A percentile compares a stretch with the other conserved stretches of the same genome.
Evolutionary conservation across 2,329 filamentous ascomycete genomes (phyloP).

Genomic region (Diaporthe ampelina): DNA sequence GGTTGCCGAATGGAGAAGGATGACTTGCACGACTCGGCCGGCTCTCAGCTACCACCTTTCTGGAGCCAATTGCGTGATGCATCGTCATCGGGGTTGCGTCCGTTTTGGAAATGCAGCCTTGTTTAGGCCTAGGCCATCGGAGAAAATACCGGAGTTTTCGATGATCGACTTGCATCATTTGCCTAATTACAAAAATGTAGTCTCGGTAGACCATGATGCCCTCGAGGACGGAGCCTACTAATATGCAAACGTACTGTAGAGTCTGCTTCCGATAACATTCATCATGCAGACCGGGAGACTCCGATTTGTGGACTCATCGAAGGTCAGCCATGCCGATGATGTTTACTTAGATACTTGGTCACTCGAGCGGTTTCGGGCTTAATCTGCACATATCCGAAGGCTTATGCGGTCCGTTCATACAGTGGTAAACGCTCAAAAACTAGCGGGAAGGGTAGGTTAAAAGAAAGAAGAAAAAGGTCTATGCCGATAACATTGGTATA

Average conservation of each 20-base stretch:
- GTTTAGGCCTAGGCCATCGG: not conserved
- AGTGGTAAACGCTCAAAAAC: no score
- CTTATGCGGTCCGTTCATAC: no score
- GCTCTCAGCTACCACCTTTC: not conserved
- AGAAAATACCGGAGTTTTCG: slow-evolving; percentile 22
- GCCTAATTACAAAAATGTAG: not conserved
- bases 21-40: slow-evolving; percentile 9
- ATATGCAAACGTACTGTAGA: not conserved
- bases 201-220: not conserved
- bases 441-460: no score
- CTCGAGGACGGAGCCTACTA: not conserved
- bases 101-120: not conserved
- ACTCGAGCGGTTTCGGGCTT: no score
- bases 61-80: slow-evolving; percentile 16
- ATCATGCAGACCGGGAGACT: no score
- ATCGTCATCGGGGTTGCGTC: slow-evolving; percentile 5
- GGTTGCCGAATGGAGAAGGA: slow-evolving; percentile 7
- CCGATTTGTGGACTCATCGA: no score
- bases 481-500: no score
- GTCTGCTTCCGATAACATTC: not conserved
- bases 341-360: no score
- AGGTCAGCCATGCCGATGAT: no score
- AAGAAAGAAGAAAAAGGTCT: no score
- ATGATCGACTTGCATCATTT: slow-evolving; percentile 14
- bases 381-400: no score